Conservation (phyloP, 768 basidiomycete species). For the Lenzites betulinus region DNA sequence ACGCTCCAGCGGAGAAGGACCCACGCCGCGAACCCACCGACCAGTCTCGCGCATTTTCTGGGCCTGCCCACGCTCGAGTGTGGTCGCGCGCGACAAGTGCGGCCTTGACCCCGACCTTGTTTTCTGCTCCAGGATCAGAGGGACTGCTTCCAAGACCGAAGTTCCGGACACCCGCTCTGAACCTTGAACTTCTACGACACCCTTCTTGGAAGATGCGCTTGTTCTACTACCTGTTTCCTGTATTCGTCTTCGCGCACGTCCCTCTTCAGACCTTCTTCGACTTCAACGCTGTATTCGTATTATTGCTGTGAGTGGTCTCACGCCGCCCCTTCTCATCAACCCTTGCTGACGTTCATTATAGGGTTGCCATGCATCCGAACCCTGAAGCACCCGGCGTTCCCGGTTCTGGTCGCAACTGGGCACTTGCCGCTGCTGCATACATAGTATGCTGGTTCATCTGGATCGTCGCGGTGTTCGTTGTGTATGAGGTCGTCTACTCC, state of each 20-base stretch:
- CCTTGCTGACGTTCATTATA: conserved; percentile 31
- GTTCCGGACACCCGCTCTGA: conserved; percentile 68
- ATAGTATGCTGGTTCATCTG: conserved; percentile 79
- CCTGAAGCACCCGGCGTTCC: conserved; percentile 68
- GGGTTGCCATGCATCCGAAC: conserved; percentile 75
- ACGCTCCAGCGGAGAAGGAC: conserved; percentile 42
- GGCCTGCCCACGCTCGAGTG: conserved; percentile 44
- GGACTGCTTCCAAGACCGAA: conserved; percentile 52
- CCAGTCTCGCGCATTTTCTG: conserved; percentile 41
- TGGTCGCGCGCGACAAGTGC: conserved; percentile 62
- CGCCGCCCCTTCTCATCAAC: conserved; percentile 1
- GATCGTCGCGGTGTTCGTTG: conserved; percentile 68
- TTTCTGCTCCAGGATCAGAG: conserved; percentile 37
- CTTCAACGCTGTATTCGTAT: conserved; percentile 83
- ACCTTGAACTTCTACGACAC: conserved; percentile 65
- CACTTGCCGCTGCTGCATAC: conserved; percentile 80
- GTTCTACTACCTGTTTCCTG: conserved; percentile 70
- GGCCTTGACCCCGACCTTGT: conserved; percentile 44
- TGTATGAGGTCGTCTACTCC: conserved; percentile 79
- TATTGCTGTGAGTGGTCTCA: conserved; percentile 68
- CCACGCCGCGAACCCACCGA: conserved; percentile 50
- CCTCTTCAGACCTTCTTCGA: conserved; percentile 85
- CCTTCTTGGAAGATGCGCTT: conserved; percentile 56
- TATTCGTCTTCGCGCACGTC: conserved; percentile 71
- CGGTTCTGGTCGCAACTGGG: conserved; percentile 78